Evolutionary conservation across 345 rosid species (phyloP).

Genomic region (Camelina hispida): DNA sequence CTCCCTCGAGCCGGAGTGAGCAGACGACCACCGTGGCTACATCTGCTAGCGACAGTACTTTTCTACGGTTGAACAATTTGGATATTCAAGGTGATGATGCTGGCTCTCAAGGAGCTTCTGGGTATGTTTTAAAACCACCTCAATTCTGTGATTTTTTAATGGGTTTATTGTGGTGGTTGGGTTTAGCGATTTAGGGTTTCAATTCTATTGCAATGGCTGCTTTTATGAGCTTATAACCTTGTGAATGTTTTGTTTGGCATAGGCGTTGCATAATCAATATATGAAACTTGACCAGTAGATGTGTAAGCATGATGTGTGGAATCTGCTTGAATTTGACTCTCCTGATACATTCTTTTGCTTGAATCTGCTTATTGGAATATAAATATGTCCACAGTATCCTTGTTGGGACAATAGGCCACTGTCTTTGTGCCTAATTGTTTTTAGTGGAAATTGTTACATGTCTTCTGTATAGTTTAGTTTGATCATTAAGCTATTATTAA

Average conservation of each 20-base stretch:
- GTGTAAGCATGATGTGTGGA: not conserved
- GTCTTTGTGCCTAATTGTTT: not conserved
- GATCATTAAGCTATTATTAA: slow-evolving; percentile 26
- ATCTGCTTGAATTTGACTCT: slow-evolving; percentile 22
- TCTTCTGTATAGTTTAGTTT: slow-evolving; percentile 20
- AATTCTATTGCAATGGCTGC: slow-evolving; percentile 8
- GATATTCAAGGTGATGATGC: slow-evolving; percentile 95
- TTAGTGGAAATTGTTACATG: slow-evolving; percentile 5
- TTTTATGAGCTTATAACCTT: slow-evolving; percentile 7
- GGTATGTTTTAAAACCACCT: slow-evolving; percentile 46
- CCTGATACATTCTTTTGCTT: slow-evolving; percentile 15
- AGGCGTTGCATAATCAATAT: not conserved
- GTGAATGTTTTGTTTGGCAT: slow-evolving; percentile 12
- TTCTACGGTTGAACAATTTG: slow-evolving; percentile 67
- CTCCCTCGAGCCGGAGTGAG: slow-evolving; percentile 90
- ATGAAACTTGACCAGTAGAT: slow-evolving; percentile 9
- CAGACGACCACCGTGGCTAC: slow-evolving; percentile 66
- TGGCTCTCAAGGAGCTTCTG: slow-evolving; percentile 79
- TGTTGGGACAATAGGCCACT: not conserved
- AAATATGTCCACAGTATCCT: not conserved
- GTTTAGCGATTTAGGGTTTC: slow-evolving; percentile 32
- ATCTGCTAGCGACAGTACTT: slow-evolving; percentile 73
- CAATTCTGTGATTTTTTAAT: slow-evolving; percentile 18
- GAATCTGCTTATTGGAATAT: not conserved
- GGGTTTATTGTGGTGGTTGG: not conserved